Percentiles rank a stretch among this genome's conserved stretches.
phyloP scores from a whole-genome alignment of 257 asterid genomes.

The Solanum rostratum region DNA sequence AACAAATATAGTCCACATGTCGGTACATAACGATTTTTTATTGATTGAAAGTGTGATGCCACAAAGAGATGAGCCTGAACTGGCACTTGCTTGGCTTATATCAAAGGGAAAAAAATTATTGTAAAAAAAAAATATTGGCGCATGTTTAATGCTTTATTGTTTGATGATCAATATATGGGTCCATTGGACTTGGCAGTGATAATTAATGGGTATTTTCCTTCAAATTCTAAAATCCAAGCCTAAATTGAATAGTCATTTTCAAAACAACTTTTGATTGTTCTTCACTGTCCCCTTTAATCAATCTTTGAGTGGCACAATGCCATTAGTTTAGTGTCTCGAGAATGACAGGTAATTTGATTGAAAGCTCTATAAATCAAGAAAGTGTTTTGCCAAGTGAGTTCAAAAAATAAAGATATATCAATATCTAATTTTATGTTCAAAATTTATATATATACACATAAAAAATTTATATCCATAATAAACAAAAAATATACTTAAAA shows the following conservation, averaged over 20 bases:
- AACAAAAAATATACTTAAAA: too few species aligned
- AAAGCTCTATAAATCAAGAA: not conserved
- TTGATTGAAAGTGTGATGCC: not conserved
- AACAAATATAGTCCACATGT: not conserved
- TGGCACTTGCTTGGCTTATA: not conserved
- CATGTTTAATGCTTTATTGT: not conserved
- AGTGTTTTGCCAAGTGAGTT: too few species aligned
- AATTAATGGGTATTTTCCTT: not conserved
- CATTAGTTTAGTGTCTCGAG: slow-evolving; percentile 13
- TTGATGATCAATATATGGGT: not conserved
- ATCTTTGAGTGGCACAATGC: slow-evolving; percentile 2
- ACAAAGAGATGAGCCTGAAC: not conserved
- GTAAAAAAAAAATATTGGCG: not conserved
- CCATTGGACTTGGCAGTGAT: not conserved
- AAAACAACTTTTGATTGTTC: slow-evolving; percentile 9
- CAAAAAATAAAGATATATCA: too few species aligned
- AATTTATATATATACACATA: too few species aligned
- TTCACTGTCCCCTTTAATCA: slow-evolving; percentile 3
- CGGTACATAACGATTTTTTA: not conserved
- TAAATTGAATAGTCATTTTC: not conserved
- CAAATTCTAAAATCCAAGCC: not conserved
- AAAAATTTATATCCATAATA: too few species aligned
- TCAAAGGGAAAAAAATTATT: not conserved
- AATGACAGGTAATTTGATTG: slow-evolving; percentile 11
- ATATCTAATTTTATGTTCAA: too few species aligned